Percentiles rank a stretch among this genome's conserved stretches.
These are phyloP conservation scores for Chalciporus sp. DNA, from an alignment of 1,284 basidiomycete genomes.

Conservation along the genomic window DNA sequence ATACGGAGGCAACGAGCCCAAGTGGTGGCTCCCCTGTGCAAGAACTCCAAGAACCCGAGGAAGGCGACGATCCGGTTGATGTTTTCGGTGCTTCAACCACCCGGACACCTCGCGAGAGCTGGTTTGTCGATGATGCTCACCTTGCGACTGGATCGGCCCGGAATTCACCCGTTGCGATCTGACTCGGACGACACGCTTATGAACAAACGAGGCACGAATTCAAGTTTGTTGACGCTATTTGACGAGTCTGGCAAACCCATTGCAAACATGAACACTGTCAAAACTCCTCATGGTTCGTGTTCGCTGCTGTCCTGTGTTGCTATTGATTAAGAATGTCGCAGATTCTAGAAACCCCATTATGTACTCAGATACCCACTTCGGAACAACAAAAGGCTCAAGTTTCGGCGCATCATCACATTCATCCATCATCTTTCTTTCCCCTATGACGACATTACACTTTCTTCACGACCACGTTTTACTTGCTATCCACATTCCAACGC, in stretches of 20 bases:
- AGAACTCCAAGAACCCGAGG: constrained; percentile 6
- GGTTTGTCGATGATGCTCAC: constrained; percentile 7
- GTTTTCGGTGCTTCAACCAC: constrained; percentile 11
- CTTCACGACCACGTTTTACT: neutral
- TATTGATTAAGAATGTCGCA: constrained; percentile 3
- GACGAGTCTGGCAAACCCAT: constrained; percentile 8
- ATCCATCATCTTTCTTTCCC: neutral
- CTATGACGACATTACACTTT: neutral
- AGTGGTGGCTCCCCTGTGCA: constrained; percentile 8
- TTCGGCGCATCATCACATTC: neutral
- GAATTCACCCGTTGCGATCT: neutral
- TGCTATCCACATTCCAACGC: constrained; percentile 8
- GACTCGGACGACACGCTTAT: neutral
- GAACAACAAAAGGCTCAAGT: too few relatives aligned
- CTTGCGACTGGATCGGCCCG: neutral
- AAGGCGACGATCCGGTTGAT: constrained; percentile 8
- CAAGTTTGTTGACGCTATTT: neutral
- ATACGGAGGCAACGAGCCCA: constrained; percentile 14
- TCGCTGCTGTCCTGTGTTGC: neutral
- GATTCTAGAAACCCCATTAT: constrained; percentile 12
- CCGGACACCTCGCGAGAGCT: constrained; percentile 10
- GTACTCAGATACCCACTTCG: neutral
- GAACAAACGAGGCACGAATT: constrained; percentile 1
- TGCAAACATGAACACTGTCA: neutral
- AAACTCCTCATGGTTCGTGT: constrained; percentile 14